Evolutionary conservation across 805 yeast genomes (phyloP), one percentile per base, ranked within the genome.

Genomic region (Kazachstania bromeliacearum): DNA sequence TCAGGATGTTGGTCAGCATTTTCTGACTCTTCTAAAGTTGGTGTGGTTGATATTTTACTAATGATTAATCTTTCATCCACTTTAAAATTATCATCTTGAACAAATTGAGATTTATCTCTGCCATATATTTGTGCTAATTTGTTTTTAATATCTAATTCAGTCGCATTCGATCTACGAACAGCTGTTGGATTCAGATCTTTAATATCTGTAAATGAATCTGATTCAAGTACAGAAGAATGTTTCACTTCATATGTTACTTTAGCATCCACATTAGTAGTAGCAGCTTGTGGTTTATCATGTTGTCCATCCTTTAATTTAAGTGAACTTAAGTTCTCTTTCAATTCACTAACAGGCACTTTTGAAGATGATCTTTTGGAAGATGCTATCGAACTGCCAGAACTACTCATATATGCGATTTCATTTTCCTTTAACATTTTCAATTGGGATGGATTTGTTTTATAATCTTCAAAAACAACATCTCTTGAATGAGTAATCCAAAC

Each of bases 401-500:
- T 52, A 28, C 57, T 52, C 16, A 51, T 45, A 18, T 46, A 45
- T 3, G 57, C 45, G 14, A 55, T 44, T 20, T 64, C 67, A 37
- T 51, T 55, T 38, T 63, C 70, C 24, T 62, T 60, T 31, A 65
- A 47, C 42, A 64, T 63, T 7, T 56, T 53, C 37, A 65, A 35
- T 40, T 65, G 70, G 0, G 68, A 64, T 25, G 68, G 67, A 19
- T 57, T 50, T 12, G 63, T 57, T 22, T 52, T 51, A 20, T 57
- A 59, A 27, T 57, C 56, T 22, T 53, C 53, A 20, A 53, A 53
- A 3, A 53, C 57, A 18, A 53, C 60, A 39, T 57, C 62, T 48
- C 89, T 75, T 1, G 89, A 79, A 53, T 83, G 87, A 0, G 95
- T 85, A 8, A 89, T 70, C 96, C 96, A 89, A 15, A 88, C 58